Evolutionary conservation across 768 basidiomycete species (phyloP), one percentile per base, ranked within the genome.

Genomic region (Dendrothele bispora): DNA sequence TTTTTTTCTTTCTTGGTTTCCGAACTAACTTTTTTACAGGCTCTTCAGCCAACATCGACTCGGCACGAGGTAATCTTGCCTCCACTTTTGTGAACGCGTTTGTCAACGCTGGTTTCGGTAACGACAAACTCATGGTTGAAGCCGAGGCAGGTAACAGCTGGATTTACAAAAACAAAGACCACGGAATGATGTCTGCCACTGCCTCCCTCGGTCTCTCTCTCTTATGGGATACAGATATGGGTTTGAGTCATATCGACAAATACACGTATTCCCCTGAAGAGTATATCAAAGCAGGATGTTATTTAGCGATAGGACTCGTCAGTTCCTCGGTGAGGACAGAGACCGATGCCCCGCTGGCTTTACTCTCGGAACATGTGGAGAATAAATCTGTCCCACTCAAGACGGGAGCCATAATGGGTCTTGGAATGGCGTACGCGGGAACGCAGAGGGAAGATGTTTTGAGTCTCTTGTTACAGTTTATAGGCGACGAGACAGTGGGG

Each of bases 141-240:
- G 95, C 94, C 1, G 90, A 93, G 50, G 95, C 97, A 60, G 95
- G 97, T 12, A 91, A 83, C 66, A 95, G 92, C 58, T 99, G 94
- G 94, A 92, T 99, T 49, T 99, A 98, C 77, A 98, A 98, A 79
- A 98, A 98, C 75, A 98, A 98, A 71, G 95, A 98, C 44, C 92
- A 97, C 53, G 97, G 95, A 86, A 98, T 98, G 93, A 85, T 95
- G 79, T 91, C 89, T 50, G 97, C 97, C 20, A 85, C 95, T 22
- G 97, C 97, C 4, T 95, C 91, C 46, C 77, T 99, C 45, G 97
- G 97, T 17, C 74, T 98, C 35, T 88, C 88, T 69, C 73, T 98
- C 52, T 73, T 99, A 2, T 99, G 97, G 97, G 94, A 98, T 61
- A 91, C 91, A 7, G 97, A 98, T 48, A 79, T 89, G 48, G 97